These are phyloP conservation scores for Arthrinium phaeospermum DNA, from an alignment of 2,329 filamentous ascomycete genomes.

Conservation along the genomic window DNA sequence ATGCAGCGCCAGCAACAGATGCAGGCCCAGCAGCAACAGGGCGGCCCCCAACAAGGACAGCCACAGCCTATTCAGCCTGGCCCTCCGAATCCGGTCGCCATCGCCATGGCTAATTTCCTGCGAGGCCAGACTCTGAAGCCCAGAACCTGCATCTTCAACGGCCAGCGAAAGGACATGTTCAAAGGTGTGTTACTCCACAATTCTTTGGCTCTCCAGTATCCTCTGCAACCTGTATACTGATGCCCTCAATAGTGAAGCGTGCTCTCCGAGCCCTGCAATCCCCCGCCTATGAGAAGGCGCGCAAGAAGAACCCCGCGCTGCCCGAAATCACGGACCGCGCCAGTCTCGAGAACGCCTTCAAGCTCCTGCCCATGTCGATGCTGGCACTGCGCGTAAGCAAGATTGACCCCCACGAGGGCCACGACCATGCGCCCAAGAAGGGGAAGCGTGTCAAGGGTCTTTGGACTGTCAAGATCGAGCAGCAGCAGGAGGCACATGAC, in stretches of 20 bases:
- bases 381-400: constrained; percentile 90
- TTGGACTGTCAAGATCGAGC: constrained; percentile 95
- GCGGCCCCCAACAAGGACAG: constrained; percentile 53
- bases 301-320: constrained; percentile 86
- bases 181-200: constrained; percentile 64
- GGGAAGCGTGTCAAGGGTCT: constrained; percentile 92
- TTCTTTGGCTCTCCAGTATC: background rate
- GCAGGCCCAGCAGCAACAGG: constrained; percentile 41
- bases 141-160: constrained; percentile 90
- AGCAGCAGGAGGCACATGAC: constrained; percentile 87
- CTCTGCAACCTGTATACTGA: constrained; percentile 22
- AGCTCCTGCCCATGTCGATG: constrained; percentile 91
- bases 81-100: constrained; percentile 85
- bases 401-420: constrained; percentile 76
- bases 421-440: constrained; percentile 73
- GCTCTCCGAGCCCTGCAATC: constrained; percentile 90
- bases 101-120: constrained; percentile 90
- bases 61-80: constrained; percentile 74
- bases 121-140: constrained; percentile 84
- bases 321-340: constrained; percentile 87
- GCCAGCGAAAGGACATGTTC: constrained; percentile 98
- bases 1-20: constrained; percentile 46
- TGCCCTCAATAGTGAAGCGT: constrained; percentile 75
- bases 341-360: constrained; percentile 91
- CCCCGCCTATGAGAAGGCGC: constrained; percentile 86